Evolutionary conservation across 345 rosid genomes (phyloP), one percentile per base, ranked within the genome.

Genomic region (Toxicodendron radicans): DNA sequence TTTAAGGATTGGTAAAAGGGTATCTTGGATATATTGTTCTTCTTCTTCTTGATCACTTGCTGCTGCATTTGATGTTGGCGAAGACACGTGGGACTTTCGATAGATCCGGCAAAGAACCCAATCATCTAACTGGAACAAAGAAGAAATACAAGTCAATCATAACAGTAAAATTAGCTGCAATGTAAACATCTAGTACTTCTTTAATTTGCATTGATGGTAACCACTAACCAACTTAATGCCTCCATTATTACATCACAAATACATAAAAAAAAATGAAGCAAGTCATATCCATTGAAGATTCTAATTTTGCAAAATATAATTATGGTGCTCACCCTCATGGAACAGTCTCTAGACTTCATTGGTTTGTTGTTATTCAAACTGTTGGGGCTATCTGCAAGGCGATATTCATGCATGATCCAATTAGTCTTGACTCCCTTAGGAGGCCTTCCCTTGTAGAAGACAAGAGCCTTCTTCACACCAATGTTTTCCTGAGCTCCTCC

Each of bases 351-450:
- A 32, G 86, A 81, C 80, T 82, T 90, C 14, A 70, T 68, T 45
- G 85, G 81, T 53, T 52, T 82, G 80, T 48, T 67, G 75, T 68
- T 66, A 69, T 21, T 71, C 77, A 71, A 41, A 68, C 73, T 56
- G 56, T 30, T 62, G 61, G 61, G 74, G 70, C 79, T 58, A 18
- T 93, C 96, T 0, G 90, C 46, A 12, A 95, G 86, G 65, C 99
- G 90, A 84, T 93, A 95, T 68, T 95, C 99, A 72, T 95, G 99
- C 99, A 95, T 95, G 79, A 95, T 95, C 99, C 99, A 95, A 64
- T 89, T 86, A 38, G 99, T 95, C 82, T 95, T 95, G 54, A 85
- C 77, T 64, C 99, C 99, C 76, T 87, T 93, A 0, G 98, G 99
- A 45, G 99, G 99, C 80, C 85, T 93, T n/a, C 99, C 99, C 59